A percentile compares a stretch with the other conserved stretches of the same genome.
phyloP scores from a whole-genome alignment of 768 basidiomycete species.

The Agaricus sinodeliciosus region DNA sequence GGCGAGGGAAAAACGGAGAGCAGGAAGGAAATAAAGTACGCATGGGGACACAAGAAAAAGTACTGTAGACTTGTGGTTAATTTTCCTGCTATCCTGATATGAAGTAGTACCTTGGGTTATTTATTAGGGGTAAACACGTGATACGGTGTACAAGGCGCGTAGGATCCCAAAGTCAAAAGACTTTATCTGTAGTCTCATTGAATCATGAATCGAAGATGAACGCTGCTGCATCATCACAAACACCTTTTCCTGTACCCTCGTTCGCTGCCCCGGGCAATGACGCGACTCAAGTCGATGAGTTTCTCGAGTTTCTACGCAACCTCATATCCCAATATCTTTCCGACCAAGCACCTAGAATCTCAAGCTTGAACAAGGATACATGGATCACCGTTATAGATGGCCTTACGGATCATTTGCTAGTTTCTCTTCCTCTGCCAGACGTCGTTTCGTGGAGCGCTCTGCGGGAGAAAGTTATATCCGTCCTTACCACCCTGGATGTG shows the following conservation, averaged over 20 bases:
- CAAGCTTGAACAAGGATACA: conserved; percentile 27
- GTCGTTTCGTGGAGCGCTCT: conserved; percentile 44
- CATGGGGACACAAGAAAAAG: not conserved
- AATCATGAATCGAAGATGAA: conserved; percentile 15
- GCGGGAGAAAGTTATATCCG: conserved; percentile 29
- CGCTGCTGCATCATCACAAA: conserved; percentile 15
- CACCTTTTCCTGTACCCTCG: conserved; percentile 23
- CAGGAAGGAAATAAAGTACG: conserved; percentile 60
- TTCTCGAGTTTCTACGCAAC: conserved; percentile 36
- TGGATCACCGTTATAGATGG: conserved; percentile 48
- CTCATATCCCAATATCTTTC: conserved; percentile 30
- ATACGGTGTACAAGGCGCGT: not conserved
- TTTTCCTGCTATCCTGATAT: not conserved
- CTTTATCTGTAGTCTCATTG: not conserved
- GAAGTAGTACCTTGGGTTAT: not conserved
- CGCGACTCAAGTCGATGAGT: conserved; percentile 25
- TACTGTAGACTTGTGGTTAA: not conserved
- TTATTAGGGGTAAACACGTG: not conserved
- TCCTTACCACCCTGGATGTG: conserved; percentile 43
- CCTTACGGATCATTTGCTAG: conserved; percentile 47
- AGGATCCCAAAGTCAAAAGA: not conserved
- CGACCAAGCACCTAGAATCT: conserved; percentile 24
- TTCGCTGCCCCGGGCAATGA: conserved; percentile 24
- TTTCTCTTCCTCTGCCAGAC: conserved; percentile 48
- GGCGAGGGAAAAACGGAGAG: conserved; percentile 63